Conservation (phyloP, 768 basidiomycete genomes). For the Peribolospora baueri region DNA sequence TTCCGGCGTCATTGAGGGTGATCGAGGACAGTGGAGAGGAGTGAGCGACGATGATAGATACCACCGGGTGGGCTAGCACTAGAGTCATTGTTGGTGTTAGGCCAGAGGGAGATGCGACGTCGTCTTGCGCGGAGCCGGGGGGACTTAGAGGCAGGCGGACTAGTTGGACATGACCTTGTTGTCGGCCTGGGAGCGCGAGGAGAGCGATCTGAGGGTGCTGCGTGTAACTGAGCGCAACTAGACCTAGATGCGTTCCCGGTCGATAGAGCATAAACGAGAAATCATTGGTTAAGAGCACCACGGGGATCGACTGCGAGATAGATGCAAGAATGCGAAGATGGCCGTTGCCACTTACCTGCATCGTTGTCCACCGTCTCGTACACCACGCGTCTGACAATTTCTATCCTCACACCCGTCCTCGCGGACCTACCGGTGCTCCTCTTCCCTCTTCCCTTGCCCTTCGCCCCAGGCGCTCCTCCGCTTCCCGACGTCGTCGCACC, state of each 20-base stretch:
- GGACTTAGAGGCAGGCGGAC: constrained; percentile 47
- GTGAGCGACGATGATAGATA: constrained; percentile 65
- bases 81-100: constrained; percentile 6
- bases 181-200: constrained; percentile 61
- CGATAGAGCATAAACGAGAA: too few relatives aligned
- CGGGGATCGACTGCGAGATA: too few relatives aligned
- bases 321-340: not conserved
- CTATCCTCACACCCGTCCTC: too few relatives aligned
- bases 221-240: too few relatives aligned
- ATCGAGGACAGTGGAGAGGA: constrained; percentile 53
- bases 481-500: too few relatives aligned
- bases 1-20: constrained; percentile 50
- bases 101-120: not conserved
- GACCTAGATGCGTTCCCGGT: too few relatives aligned
- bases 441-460: too few relatives aligned
- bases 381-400: constrained; percentile 22
- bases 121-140: constrained; percentile 7
- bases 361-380: constrained; percentile 78
- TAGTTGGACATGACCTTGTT: constrained; percentile 68
- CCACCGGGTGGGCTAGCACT: constrained; percentile 16
- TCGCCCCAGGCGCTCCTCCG: too few relatives aligned
- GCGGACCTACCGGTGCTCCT: too few relatives aligned
- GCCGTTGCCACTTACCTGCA: constrained; percentile 30
- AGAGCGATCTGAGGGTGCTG: constrained; percentile 21
- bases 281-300: too few relatives aligned